Evolutionary conservation across 2,329 filamentous ascomycete genomes (phyloP).

Genomic region (Fusarium sp.): DNA sequence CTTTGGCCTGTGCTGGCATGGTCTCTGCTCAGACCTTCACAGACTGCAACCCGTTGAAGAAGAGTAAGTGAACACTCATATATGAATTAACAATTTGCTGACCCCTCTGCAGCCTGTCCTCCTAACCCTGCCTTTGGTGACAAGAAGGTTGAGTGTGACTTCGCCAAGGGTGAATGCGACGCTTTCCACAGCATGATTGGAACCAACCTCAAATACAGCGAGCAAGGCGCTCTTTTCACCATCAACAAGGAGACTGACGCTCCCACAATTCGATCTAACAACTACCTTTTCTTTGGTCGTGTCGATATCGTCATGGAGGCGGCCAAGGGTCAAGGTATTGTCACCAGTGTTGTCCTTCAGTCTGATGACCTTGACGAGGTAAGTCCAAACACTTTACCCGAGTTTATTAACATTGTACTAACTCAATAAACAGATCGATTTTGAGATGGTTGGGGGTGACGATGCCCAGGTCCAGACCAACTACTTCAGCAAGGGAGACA

Average conservation of each 20-base stretch:
- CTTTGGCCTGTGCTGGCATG: conserved; percentile 63
- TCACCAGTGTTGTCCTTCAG: conserved; percentile 90
- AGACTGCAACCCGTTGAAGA: conserved; percentile 67
- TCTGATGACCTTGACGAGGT: conserved; percentile 86
- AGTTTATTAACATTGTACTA: background rate
- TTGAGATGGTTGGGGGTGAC: conserved; percentile 91
- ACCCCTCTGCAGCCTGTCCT: conserved; percentile 69
- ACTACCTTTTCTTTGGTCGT: conserved; percentile 97
- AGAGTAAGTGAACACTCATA: conserved; percentile 53
- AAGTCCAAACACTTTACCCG: background rate
- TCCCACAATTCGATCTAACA: conserved; percentile 79
- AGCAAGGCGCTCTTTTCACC: conserved; percentile 68
- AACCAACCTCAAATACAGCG: conserved; percentile 63
- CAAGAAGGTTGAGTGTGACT: conserved; percentile 72
- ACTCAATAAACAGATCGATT: conserved; percentile 71
- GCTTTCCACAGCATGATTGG: conserved; percentile 62
- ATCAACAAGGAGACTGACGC: conserved; percentile 77
- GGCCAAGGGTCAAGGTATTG: conserved; percentile 84
- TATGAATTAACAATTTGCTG: background rate
- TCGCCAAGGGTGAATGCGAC: conserved; percentile 77
- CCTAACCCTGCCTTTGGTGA: conserved; percentile 81
- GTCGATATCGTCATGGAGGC: conserved; percentile 84
- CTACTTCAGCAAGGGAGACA: conserved; percentile 83
- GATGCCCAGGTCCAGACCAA: conserved; percentile 84
- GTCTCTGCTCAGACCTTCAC: conserved; percentile 69